Conservation (phyloP, 192 early-diverging fungal genomes). For the Gonapodya sp. region DNA sequence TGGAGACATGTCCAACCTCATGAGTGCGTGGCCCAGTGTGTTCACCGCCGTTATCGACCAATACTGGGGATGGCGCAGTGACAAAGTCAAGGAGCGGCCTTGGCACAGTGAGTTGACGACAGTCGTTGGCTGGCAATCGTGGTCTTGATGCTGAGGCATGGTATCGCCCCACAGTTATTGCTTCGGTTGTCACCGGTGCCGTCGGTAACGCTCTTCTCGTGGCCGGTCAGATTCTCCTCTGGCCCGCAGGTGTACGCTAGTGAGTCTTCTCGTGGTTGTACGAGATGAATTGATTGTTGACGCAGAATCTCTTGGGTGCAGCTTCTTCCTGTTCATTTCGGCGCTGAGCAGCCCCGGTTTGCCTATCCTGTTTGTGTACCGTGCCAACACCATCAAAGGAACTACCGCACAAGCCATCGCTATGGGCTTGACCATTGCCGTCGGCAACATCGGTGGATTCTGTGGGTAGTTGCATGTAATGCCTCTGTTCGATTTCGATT, state of each 20-base stretch:
- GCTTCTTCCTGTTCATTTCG: not conserved
- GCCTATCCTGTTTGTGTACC: not conserved
- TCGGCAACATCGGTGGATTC: not conserved
- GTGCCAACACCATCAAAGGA: not conserved
- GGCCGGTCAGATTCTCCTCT: not conserved
- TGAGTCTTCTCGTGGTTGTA: not conserved
- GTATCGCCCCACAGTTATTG: no score
- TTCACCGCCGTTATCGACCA: no score
- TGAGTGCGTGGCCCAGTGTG: no score
- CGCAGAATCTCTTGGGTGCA: not conserved
- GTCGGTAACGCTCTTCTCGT: not conserved
- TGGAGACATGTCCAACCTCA: no score
- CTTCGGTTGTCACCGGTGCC: no score
- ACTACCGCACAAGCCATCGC: not conserved
- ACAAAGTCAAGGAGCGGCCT: no score
- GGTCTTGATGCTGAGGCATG: no score
- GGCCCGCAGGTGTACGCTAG: not conserved
- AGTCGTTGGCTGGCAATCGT: no score
- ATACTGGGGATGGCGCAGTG: no score
- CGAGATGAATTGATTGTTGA: not conserved
- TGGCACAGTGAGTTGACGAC: no score
- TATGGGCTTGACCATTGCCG: not conserved
- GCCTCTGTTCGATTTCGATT: not conserved
- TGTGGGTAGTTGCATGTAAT: not conserved
- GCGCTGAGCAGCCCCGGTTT: not conserved